Conservation (phyloP, 306 rosid species). For the Cucurbita maxima region DNA sequence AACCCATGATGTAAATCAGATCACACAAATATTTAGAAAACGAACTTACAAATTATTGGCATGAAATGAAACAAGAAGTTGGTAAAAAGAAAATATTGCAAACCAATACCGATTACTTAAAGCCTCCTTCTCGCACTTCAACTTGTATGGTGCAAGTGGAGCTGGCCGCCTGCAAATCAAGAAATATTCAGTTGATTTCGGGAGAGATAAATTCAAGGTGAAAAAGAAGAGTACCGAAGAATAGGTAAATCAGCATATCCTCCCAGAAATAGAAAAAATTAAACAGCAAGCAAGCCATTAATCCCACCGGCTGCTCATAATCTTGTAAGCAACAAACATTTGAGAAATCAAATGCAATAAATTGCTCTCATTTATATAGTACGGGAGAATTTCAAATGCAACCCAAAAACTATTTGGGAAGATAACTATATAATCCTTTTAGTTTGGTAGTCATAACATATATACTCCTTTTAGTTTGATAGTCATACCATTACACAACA, state of each 20-base stretch:
- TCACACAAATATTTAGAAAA: background rate
- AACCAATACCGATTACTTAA: constrained; percentile 54
- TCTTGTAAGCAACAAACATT: no score
- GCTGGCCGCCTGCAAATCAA: constrained; percentile 56
- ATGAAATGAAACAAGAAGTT: background rate
- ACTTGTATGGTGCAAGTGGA: constrained; percentile 53
- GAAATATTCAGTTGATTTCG: background rate
- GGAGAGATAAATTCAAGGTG: background rate
- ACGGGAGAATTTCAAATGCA: background rate
- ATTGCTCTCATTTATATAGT: background rate
- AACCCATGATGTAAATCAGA: background rate
- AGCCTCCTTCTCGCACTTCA: constrained; percentile 87
- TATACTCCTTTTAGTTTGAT: background rate
- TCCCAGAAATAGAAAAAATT: background rate
- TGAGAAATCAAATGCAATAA: background rate
- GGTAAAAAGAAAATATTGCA: background rate
- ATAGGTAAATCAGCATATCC: background rate
- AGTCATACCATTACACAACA: background rate
- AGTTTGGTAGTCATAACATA: background rate
- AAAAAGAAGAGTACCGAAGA: background rate
- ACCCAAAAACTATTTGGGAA: background rate
- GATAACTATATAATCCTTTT: background rate
- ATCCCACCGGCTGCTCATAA: background rate
- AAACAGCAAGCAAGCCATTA: background rate
- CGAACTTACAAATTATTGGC: background rate